phyloP scores from a whole-genome alignment of 2,329 filamentous ascomycete genomes.

The Fusarium sp. region DNA sequence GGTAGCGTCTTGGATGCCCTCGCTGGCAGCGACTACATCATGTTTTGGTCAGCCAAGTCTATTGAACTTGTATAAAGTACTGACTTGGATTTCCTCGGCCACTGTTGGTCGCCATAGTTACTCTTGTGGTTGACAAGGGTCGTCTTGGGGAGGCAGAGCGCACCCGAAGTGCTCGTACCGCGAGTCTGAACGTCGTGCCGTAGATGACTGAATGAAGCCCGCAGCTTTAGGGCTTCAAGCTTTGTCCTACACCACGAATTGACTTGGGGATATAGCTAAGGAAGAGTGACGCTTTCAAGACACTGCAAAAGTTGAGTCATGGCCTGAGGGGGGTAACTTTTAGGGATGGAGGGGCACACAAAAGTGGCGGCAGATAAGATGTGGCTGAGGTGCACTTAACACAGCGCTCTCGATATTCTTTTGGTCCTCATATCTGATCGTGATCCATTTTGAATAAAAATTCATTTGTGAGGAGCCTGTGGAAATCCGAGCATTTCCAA shows the following conservation, averaged over 20 bases:
- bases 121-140: conserved; percentile 53
- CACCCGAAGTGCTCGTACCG: conserved; percentile 66
- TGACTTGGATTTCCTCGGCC: conserved; percentile 55
- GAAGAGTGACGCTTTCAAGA: conserved; percentile 32
- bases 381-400: conserved; percentile 1
- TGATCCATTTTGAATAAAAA: too few species aligned
- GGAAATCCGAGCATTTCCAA: too few species aligned
- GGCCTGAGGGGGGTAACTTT: conserved; percentile 28
- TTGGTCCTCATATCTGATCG: too few species aligned
- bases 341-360: conserved; percentile 36
- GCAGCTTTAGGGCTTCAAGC: conserved; percentile 47
- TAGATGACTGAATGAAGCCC: conserved; percentile 51
- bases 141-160: conserved; percentile 61
- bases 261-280: conserved; percentile 22
- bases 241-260: conserved; percentile 36
- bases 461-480: too few species aligned
- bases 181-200: conserved; percentile 60
- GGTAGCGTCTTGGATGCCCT: conserved; percentile 52
- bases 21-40: conserved; percentile 53
- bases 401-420: not conserved
- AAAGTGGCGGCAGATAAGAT: not conserved
- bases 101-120: conserved; percentile 68
- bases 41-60: conserved; percentile 35
- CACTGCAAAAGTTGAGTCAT: conserved; percentile 43
- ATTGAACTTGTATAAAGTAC: conserved; percentile 6